Evolutionary conservation across 2,329 filamentous ascomycete genomes (phyloP).

Genomic region (Geoglossum cookeanum): DNA sequence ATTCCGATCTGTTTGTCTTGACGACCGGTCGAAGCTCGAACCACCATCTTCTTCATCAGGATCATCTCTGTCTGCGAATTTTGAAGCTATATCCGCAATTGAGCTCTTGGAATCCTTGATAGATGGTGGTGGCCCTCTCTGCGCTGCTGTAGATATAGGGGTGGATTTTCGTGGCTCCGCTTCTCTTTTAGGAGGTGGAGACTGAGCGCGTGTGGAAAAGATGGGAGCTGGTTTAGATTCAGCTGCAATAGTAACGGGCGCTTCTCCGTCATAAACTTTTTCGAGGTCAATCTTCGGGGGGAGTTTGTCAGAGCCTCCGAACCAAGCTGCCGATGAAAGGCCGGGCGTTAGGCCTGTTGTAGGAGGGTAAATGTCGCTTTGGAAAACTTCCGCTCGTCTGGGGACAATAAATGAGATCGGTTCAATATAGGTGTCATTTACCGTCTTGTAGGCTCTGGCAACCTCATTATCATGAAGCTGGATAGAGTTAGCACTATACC

Average conservation of each 20-base stretch:
- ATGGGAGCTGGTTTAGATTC: constrained; percentile 27
- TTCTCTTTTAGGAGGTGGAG: constrained; percentile 33
- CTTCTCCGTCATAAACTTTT: constrained; percentile 71
- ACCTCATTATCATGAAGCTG: constrained; percentile 89
- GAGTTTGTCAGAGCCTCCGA: constrained; percentile 63
- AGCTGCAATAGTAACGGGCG: constrained; percentile 54
- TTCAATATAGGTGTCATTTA: constrained; percentile 86
- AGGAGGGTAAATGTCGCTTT: constrained; percentile 91
- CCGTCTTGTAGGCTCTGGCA: constrained; percentile 90
- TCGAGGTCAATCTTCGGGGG: constrained; percentile 89
- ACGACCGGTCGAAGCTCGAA: constrained; percentile 73
- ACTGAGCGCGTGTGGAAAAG: constrained; percentile 26
- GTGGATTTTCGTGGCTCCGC: constrained; percentile 24
- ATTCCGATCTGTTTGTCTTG: constrained; percentile 51
- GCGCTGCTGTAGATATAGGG: constrained; percentile 23
- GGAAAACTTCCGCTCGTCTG: constrained; percentile 80
- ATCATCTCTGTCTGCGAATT: constrained; percentile 60
- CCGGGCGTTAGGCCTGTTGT: constrained; percentile 63
- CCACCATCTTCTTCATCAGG: constrained; percentile 39
- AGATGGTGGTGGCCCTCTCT: constrained; percentile 39
- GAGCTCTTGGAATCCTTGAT: constrained; percentile 75
- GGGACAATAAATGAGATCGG: constrained; percentile 96
- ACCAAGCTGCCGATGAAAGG: constrained; percentile 65
- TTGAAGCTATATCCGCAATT: constrained; percentile 68
- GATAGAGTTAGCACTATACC: constrained; percentile 9